Evolutionary conservation across 225 moss, liverwort and hornwort species (phyloP), one percentile per base, ranked within the genome.

Genomic region (Neckera pumila): DNA sequence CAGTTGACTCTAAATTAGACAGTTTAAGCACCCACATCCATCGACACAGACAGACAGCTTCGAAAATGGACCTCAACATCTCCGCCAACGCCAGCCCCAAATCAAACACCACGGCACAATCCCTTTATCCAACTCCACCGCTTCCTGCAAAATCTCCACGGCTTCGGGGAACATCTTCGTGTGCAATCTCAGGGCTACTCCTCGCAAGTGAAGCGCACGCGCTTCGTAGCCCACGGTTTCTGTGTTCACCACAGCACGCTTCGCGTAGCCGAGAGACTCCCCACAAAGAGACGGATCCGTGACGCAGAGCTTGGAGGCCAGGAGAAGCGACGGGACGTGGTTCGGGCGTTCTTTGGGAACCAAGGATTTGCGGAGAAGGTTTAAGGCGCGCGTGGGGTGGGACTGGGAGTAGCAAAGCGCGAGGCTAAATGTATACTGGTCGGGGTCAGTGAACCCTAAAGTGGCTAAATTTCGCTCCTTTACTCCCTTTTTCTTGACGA

Each of bases 271-370:
- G 69, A 95, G 92, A 51, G 95, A 95, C 88, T 98, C 96, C 56
- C 81, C 89, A 36, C 92, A 90, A 76, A 95, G 92, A 9, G 86
- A 90, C 45, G 79, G 67, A 38, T 91, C 85, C 59, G 88, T 74
- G 33, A 93, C 92, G 91, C 96, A 97, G 27, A 98, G 76, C 66
- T 97, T 98, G 58, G 97, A 95, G 58, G 93, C 98, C 20, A 98
- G 84, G 40, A 97, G 89, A 51, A 97, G 97, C 34, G 98, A 91
- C 42, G 85, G 69, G 12, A 97, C 93, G 89, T 98, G 92, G 81
- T 94, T 85, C 14, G 97, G 98, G 45, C 84, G 91, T 88, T 97
- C 97, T 14, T 91, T 93, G 26, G 71, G 91, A 61, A 93, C 93
- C 9, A 98, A 92, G 57, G 93, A 91, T 87, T 97, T 97, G 81